Conservation (phyloP, 2,329 filamentous ascomycete species). For the Diaporthe caulivora region DNA sequence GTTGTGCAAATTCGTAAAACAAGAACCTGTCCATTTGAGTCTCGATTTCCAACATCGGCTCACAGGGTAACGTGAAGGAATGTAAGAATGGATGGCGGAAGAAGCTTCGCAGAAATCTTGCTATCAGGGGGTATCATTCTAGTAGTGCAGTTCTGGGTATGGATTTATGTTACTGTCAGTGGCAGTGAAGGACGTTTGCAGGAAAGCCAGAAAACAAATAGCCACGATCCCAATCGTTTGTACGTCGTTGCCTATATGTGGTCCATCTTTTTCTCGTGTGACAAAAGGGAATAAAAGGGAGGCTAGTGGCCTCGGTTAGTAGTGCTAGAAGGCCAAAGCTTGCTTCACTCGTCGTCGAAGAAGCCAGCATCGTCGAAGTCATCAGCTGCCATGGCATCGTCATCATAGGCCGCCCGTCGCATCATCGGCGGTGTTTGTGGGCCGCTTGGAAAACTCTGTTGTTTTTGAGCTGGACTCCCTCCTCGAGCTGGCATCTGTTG, state of each 20-base stretch:
- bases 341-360: constrained; percentile 46
- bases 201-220: constrained; percentile 14
- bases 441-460: constrained; percentile 47
- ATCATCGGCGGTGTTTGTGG: constrained; percentile 74
- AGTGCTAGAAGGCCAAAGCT: not conserved
- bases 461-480: constrained; percentile 58
- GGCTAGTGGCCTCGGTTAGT: not conserved
- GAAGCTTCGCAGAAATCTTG: constrained; percentile 31
- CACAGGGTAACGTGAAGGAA: not conserved
- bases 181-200: constrained; percentile 12
- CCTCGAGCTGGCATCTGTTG: constrained; percentile 54
- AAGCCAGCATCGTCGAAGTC: constrained; percentile 72
- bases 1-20: constrained; percentile 1
- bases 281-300: constrained; percentile 33
- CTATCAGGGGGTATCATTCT: constrained; percentile 45
- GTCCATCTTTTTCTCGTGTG: constrained; percentile 18
- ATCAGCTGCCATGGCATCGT: constrained; percentile 67
- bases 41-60: not conserved
- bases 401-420: constrained; percentile 69
- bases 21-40: constrained; percentile 10
- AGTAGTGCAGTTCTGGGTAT: constrained; percentile 38
- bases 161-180: constrained; percentile 24
- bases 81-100: constrained; percentile 20
- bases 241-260: constrained; percentile 15
- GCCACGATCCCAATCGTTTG: constrained; percentile 10